These are phyloP conservation scores for Trametes villosa DNA, from an alignment of 768 basidiomycete genomes.

Conservation along the genomic window DNA sequence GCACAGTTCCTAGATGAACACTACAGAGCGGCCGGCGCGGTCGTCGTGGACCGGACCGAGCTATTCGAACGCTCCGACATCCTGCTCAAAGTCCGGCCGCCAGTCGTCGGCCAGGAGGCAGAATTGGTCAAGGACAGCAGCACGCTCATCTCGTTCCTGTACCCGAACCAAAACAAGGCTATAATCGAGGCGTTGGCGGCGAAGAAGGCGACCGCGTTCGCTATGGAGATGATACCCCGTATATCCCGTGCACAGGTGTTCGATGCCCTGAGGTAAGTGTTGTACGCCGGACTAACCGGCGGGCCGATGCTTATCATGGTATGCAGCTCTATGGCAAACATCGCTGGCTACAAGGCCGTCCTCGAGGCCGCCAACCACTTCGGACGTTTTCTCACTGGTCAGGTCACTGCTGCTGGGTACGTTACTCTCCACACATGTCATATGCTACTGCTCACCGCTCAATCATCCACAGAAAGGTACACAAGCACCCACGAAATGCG, in stretches of 20 bases:
- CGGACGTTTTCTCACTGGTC: constrained; percentile 87
- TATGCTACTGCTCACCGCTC: constrained; percentile 3
- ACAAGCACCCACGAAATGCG: background rate
- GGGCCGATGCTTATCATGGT: no score
- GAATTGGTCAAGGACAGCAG: constrained; percentile 69
- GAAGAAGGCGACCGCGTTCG: constrained; percentile 73
- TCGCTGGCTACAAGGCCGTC: constrained; percentile 91
- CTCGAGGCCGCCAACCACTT: constrained; percentile 90
- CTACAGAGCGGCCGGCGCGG: constrained; percentile 79
- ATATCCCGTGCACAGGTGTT: constrained; percentile 91
- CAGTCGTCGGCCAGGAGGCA: constrained; percentile 64
- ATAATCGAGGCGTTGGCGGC: constrained; percentile 72
- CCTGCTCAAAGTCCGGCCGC: constrained; percentile 85
- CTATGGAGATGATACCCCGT: constrained; percentile 92
- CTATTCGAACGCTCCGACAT: constrained; percentile 75
- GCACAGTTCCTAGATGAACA: constrained; percentile 85
- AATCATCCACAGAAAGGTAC: constrained; percentile 47
- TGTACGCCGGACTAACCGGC: no score
- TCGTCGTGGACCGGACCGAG: constrained; percentile 71
- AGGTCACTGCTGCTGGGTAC: constrained; percentile 89
- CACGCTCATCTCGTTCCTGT: constrained; percentile 83
- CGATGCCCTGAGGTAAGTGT: constrained; percentile 75
- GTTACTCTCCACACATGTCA: constrained; percentile 31
- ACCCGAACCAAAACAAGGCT: constrained; percentile 79
- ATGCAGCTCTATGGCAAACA: constrained; percentile 89